These are phyloP conservation scores for Isatis lusitanica DNA, from an alignment of 441 rosid genomes.

Conservation along the genomic window DNA sequence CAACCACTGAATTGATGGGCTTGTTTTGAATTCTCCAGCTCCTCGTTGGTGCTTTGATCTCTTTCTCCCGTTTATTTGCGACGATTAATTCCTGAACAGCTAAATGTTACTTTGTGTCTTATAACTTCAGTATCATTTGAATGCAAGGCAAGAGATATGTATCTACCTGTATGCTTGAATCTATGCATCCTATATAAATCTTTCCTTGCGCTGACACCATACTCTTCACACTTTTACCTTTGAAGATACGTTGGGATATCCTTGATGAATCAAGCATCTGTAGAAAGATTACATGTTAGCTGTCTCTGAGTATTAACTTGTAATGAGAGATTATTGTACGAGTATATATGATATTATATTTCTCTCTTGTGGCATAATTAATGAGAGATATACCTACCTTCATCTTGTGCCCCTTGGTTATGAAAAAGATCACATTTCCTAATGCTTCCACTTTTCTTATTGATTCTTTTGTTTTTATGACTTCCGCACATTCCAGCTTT, in stretches of 20 bases:
- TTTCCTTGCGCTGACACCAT: slow-evolving; percentile 64
- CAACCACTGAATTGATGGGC: slow-evolving; percentile 65
- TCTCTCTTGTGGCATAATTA: background rate
- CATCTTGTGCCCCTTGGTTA: slow-evolving; percentile 59
- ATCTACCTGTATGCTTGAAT: slow-evolving; percentile 85
- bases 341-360: background rate
- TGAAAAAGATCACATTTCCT: slow-evolving; percentile 52
- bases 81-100: slow-evolving; percentile 58
- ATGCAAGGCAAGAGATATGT: background rate
- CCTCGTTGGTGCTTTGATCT: slow-evolving; percentile 70
- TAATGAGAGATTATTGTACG: background rate
- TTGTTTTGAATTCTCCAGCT: slow-evolving; percentile 76
- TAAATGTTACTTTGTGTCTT: slow-evolving; percentile 18
- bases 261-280: slow-evolving; percentile 74
- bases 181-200: slow-evolving; percentile 72
- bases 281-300: slow-evolving; percentile 1
- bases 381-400: slow-evolving; percentile 53
- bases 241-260: slow-evolving; percentile 52
- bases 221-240: slow-evolving; percentile 63
- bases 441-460: slow-evolving; percentile 57
- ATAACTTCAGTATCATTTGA: background rate
- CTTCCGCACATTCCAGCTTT: slow-evolving; percentile 72
- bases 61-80: slow-evolving; percentile 57
- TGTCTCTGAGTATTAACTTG: background rate
- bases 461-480: slow-evolving; percentile 62